Conservation (phyloP, 345 rosid genomes). For the Populus ilicifolia region DNA sequence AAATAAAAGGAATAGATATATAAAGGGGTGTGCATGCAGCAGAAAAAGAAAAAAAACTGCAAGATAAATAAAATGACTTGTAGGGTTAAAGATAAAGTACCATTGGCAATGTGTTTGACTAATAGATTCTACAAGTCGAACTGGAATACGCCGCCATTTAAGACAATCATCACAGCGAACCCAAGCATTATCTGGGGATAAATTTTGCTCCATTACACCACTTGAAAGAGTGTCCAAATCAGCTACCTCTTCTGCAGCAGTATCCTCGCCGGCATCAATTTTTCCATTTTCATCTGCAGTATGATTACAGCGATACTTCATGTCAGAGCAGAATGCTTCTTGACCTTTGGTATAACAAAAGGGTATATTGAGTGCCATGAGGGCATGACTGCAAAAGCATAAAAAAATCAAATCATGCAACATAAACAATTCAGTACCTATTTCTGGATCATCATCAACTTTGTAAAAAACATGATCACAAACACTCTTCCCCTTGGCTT, state of each 20-base stretch:
- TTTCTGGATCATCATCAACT: conserved; percentile 27
- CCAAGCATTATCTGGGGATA: conserved; percentile 68
- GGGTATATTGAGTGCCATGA: neutral
- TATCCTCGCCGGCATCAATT: conserved; percentile 20
- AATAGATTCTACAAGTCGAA: conserved; percentile 56
- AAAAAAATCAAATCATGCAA: neutral
- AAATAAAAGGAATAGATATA: neutral
- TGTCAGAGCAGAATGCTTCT: neutral
- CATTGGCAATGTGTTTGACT: conserved; percentile 67
- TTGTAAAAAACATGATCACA: conserved; percentile 25
- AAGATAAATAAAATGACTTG: neutral
- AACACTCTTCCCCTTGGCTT: conserved; percentile 34
- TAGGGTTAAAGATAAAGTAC: conserved; percentile 37
- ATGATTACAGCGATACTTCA: conserved; percentile 23
- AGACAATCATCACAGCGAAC: conserved; percentile 90
- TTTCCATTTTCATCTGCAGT: conserved; percentile 29
- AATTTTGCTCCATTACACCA: conserved; percentile 35
- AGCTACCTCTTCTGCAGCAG: conserved; percentile 30
- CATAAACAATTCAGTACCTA: conserved; percentile 44
- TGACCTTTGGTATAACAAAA: conserved; percentile 4
- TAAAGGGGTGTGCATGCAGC: neutral
- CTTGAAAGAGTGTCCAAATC: conserved; percentile 37
- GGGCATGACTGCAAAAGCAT: neutral
- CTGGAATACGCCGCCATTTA: conserved; percentile 93
- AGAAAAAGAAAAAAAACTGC: neutral